Evolutionary conservation across 192 early-diverging fungal genomes (phyloP), one percentile per base, ranked within the genome.

Genomic region (Linnemannia hyalina): DNA sequence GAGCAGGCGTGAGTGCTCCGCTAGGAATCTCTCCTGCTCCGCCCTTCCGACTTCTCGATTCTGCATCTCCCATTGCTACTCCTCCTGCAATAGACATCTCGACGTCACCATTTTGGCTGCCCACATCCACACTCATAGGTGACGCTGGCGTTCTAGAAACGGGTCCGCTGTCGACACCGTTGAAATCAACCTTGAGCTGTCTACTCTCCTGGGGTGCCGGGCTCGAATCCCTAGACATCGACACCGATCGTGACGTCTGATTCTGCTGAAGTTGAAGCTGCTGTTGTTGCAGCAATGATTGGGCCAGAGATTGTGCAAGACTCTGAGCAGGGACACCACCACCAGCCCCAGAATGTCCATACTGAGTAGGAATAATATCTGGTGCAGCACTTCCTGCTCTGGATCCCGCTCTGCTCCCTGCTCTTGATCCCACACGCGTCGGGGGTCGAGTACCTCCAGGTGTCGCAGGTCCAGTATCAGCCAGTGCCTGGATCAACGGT

Each of bases 401-500:
- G 13, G 82, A 84, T 41, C 82, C 82, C 5, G 57, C 35, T 38
- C 76, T 65, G 49, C 75, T 77, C 70, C 68, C 77, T 35, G 60
- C 55, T 26, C 83, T 80, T 20, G 83, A 85, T 68, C 83, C 83
- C 23, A 32, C 68, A 38, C 83, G 75, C 16, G 78, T 80, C 6
- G 83, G 47, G 18, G 83, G 77, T 32, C 69, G 49, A 11, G 75
- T 75, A 0, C 79, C 78, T 47, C 78, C 88, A 22, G 80, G 78
- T 3, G 74, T 86, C 3, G 78, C 44, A 41, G 63, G 9, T 54
- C 88, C 74, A 23, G 54, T 78, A 79, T 80, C 57, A 72, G 73
- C 79, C 78, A 88, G 7, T 23, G 74, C 73, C 68, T 80, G 79
- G 75, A 87, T 54, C 83, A 89, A 54, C 44, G 82, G 73, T 76